Percentiles rank a stretch among this genome's conserved stretches.
phyloP scores from a whole-genome alignment of 2,329 filamentous ascomycete species.

The Beauveria sp. region DNA sequence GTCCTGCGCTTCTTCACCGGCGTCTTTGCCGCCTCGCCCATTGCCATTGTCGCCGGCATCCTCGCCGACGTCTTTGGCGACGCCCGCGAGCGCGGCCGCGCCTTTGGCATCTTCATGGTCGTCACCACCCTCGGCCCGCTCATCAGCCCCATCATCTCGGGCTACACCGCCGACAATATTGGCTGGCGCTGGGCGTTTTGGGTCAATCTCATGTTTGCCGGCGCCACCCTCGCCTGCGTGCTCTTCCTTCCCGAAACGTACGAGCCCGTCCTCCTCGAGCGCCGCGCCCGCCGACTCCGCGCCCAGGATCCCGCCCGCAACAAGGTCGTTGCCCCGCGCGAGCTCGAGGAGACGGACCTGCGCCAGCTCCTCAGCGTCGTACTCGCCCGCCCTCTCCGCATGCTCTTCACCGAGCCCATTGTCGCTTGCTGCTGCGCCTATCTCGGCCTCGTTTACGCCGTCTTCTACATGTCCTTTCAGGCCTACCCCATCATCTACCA shows the following conservation, averaged over 20 bases:
- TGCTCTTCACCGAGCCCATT: conserved; percentile 66
- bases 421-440: conserved; percentile 64
- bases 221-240: conserved; percentile 49
- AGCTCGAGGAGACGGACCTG: conserved; percentile 52
- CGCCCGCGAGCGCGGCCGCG: conserved; percentile 42
- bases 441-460: conserved; percentile 60
- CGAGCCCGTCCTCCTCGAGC: conserved; percentile 48
- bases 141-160: conserved; percentile 57
- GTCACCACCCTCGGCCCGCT: conserved; percentile 60
- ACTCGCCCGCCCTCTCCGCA: conserved; percentile 62
- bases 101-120: conserved; percentile 58
- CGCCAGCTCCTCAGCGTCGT: conserved; percentile 60
- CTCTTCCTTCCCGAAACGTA: conserved; percentile 60
- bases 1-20: conserved; percentile 48
- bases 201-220: conserved; percentile 62
- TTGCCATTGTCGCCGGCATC: conserved; percentile 55
- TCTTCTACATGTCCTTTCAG: conserved; percentile 67
- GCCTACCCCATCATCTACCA: conserved; percentile 66
- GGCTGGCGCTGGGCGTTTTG: conserved; percentile 67
- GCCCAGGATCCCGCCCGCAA: conserved; percentile 42
- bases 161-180: conserved; percentile 49
- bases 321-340: conserved; percentile 50
- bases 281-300: conserved; percentile 49
- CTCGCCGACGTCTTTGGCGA: conserved; percentile 60
- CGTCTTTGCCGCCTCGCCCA: conserved; percentile 48